Conservation (phyloP, 2,329 filamentous ascomycete genomes). For the Ophiostoma sp. region DNA sequence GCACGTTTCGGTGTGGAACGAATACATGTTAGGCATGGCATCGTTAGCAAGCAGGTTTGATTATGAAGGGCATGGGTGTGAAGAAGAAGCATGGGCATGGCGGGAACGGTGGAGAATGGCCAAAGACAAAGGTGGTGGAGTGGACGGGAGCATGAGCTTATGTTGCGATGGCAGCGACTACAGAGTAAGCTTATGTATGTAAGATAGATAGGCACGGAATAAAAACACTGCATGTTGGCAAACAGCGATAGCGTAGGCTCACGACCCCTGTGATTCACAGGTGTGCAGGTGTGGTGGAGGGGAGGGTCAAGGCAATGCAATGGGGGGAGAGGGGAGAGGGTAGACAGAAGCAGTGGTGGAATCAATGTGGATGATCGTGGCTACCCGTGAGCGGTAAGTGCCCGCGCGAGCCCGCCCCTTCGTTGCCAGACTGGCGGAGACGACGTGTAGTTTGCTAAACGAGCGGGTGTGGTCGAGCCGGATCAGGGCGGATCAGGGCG, state of each 20-base stretch:
- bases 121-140: constrained; percentile 11
- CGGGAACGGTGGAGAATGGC: constrained; percentile 14
- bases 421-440: constrained; percentile 12
- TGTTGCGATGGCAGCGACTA: no score
- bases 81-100: no score
- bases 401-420: constrained; percentile 14
- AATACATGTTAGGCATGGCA: neutral
- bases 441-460: neutral
- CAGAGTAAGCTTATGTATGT: no score
- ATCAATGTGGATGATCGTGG: constrained; percentile 12
- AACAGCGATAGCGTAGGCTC: neutral
- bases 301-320: neutral
- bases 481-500: no score
- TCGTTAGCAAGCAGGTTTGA: neutral
- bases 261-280: neutral
- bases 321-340: no score
- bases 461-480: no score
- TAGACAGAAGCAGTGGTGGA: neutral
- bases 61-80: constrained; percentile 2
- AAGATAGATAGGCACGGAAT: no score
- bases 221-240: neutral
- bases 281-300: neutral
- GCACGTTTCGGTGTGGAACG: neutral
- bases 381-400: constrained; percentile 20
- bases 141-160: constrained; percentile 4